Percentiles rank a stretch among this genome's conserved stretches.
Evolutionary conservation across 1,284 basidiomycete species (phyloP).

Genomic region (Irpex sp.): DNA sequence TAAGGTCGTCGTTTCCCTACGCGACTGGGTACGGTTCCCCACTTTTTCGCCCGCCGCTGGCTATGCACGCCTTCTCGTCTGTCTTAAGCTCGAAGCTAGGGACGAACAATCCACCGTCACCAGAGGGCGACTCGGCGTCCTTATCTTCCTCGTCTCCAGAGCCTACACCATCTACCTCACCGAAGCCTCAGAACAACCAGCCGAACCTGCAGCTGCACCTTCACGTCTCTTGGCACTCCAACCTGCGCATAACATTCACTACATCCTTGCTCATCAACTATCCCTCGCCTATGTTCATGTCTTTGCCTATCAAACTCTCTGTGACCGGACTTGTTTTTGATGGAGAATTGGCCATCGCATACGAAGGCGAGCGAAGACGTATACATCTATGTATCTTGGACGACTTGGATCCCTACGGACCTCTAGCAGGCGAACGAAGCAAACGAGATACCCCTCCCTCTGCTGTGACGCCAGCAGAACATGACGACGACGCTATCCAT

Average conservation of each 20-base stretch:
- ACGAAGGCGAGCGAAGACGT: conserved; percentile 78
- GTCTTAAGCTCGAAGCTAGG: conserved; percentile 1
- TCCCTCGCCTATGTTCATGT: conserved; percentile 93
- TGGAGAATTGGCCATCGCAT: conserved; percentile 87
- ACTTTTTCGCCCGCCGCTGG: conserved; percentile 19
- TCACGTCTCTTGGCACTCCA: conserved; percentile 72
- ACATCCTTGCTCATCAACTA: conserved; percentile 96
- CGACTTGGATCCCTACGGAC: conserved; percentile 78
- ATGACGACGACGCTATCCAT: conserved; percentile 37
- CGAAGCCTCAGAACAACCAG: conserved; percentile 27
- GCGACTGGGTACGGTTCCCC: conserved; percentile 29
- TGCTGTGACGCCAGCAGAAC: conserved; percentile 26
- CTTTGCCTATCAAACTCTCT: conserved; percentile 88
- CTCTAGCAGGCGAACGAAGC: conserved; percentile 47
- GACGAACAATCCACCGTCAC: not conserved
- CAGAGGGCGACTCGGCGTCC: not conserved
- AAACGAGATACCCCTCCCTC: conserved; percentile 40
- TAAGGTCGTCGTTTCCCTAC: conserved; percentile 26
- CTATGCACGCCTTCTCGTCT: conserved; percentile 7
- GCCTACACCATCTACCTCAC: not conserved
- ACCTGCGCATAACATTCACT: conserved; percentile 80
- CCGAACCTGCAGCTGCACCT: conserved; percentile 78
- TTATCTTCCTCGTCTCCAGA: not conserved
- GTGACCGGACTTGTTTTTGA: conserved; percentile 86
- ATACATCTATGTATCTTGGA: conserved; percentile 89